Evolutionary conservation across 257 asterid genomes (phyloP).

Genomic region (Nicotiana knightiana): DNA sequence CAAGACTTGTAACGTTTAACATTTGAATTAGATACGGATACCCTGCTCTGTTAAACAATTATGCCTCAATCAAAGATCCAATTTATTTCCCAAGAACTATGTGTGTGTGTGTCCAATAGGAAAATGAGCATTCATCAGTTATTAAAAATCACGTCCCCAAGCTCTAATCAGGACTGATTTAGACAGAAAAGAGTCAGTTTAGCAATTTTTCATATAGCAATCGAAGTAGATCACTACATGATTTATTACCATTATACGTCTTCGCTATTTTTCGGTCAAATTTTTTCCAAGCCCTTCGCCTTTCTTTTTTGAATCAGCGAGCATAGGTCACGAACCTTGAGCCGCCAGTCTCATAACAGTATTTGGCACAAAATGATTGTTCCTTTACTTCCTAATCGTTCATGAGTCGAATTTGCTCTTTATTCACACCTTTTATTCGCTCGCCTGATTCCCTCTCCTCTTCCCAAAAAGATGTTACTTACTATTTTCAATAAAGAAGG

Average conservation of each 20-base stretch:
- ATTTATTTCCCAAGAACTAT: not conserved
- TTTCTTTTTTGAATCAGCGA: not conserved
- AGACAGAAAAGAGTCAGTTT: not conserved
- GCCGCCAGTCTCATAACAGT: not conserved
- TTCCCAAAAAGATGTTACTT: not conserved
- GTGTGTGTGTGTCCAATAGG: not conserved
- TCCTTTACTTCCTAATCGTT: not conserved
- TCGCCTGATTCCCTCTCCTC: not conserved
- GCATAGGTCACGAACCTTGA: not conserved
- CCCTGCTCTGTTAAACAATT: not conserved
- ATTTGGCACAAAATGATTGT: not conserved
- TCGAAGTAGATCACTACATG: not conserved
- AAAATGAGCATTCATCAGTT: not conserved
- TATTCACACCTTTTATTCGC: not conserved
- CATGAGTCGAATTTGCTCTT: not conserved
- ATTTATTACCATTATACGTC: not conserved
- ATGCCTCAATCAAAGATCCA: not conserved
- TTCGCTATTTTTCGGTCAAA: not conserved
- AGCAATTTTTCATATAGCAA: not conserved
- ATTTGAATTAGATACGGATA: not conserved
- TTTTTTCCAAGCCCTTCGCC: not conserved
- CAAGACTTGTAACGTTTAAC: not conserved
- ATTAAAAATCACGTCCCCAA: not conserved
- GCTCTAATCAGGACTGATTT: not conserved
- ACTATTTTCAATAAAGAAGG: not conserved